A percentile compares a stretch with the other conserved stretches of the same genome.
These are phyloP conservation scores for Selenicereus undatus DNA, from an alignment of 148 eudicot genomes.

Conservation along the genomic window DNA sequence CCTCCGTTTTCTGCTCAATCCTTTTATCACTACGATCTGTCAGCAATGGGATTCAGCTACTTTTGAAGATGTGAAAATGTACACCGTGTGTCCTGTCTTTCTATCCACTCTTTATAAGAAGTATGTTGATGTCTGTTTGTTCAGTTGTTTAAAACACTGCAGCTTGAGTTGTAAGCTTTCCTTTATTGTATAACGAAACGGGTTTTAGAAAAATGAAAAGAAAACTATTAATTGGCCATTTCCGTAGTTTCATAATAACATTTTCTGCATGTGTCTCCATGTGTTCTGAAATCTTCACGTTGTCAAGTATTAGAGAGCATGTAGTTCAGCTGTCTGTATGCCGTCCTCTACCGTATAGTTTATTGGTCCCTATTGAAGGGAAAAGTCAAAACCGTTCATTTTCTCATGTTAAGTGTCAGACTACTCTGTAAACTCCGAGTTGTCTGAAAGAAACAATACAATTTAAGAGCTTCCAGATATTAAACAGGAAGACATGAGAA, in stretches of 20 bases:
- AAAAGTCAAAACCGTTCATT: neutral
- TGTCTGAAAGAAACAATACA: neutral
- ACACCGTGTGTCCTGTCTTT: too few relatives aligned
- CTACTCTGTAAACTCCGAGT: neutral
- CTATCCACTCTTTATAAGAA: too few relatives aligned
- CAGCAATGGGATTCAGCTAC: too few relatives aligned
- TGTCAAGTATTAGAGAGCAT: neutral
- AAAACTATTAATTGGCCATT: too few relatives aligned
- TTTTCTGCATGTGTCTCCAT: neutral
- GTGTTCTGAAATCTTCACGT: neutral
- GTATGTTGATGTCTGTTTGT: too few relatives aligned
- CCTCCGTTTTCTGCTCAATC: neutral
- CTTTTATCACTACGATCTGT: too few relatives aligned
- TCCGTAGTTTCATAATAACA: too few relatives aligned
- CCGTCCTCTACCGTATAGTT: neutral
- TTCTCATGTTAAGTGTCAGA: neutral
- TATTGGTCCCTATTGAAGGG: neutral
- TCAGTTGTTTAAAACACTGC: too few relatives aligned
- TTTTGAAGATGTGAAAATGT: too few relatives aligned
- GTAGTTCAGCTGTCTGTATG: neutral
- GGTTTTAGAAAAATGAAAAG: too few relatives aligned
- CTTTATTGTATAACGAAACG: too few relatives aligned
- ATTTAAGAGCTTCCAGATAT: neutral
- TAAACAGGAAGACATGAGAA: neutral
- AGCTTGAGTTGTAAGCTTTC: too few relatives aligned